Base-by-base conservation (phyloP, 306 rosid genomes). In the Quercus parvula region DNA sequence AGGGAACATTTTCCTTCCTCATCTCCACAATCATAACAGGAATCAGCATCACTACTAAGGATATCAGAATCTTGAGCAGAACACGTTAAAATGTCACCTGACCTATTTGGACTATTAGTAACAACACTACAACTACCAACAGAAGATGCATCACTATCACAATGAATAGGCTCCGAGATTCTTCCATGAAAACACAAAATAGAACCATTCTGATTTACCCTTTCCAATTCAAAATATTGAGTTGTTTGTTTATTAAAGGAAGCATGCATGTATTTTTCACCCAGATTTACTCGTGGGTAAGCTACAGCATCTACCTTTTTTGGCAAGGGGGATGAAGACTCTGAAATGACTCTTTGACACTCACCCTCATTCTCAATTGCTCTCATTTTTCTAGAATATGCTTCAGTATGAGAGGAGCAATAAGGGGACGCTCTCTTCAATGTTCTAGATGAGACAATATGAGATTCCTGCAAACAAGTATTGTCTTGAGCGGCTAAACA, bases 51-150 rank as follows among this genome's bases (percentile, higher is more conserved):
- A 44, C 98, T 90, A 81, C 63, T 78, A 81, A 81, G 85, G 79
- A 74, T 71, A 79, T 81, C 88, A 27, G 83, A 89, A 64, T 90
- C 88, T 31, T 89, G 89, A 82, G 79, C 75, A 79, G 77, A 76
- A 84, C 90, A 84, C 85, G 86, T 84, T 84, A 84, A 80, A 25
- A 75, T 77, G 82, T 81, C 69, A 82, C 83, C 78, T 33, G 78
- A 83, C 62, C 83, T 81, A 87, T 77, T 74, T 73, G 84, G 77
- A 70, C 75, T 73, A 81, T 81, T 66, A 83, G 89, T 81, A 81
- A 55, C 82, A 76, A 84, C 88, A 85, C 94, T 88, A 87, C 95
- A 89, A 86, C 99, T 95, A 84, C 93, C 99, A 70, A 95, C 94
- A 68, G 98, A 95, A 82, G 88, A 91, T 62, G 85, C 41, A 87